Conservation (phyloP, 2,329 filamentous ascomycete species). For the Parastagonospora nodorum region DNA sequence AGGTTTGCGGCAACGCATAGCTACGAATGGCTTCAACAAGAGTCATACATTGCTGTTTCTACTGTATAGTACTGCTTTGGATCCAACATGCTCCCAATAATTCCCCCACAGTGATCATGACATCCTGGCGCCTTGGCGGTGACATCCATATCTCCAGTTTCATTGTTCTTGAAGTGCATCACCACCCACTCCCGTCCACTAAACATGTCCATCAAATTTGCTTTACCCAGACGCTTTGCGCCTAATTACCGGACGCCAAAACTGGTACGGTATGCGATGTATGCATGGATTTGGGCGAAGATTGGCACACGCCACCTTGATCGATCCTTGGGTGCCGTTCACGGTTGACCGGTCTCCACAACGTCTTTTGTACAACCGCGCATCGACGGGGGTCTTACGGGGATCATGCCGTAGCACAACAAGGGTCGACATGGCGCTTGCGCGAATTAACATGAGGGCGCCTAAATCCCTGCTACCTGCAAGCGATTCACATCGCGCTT, state of each 20-base stretch:
- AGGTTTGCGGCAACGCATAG: conserved; percentile 9
- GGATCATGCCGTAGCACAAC: conserved; percentile 17
- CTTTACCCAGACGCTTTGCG: not conserved
- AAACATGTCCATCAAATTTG: not conserved
- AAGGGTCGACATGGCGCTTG: conserved; percentile 18
- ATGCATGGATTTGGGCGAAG: not conserved
- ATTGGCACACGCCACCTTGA: conserved; percentile 11
- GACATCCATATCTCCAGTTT: not conserved
- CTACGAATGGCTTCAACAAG: not conserved
- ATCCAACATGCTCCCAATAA: no score
- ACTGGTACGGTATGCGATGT: not conserved
- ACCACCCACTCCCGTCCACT: no score
- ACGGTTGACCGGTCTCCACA: conserved; percentile 20
- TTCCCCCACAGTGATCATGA: no score
- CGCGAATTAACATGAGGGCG: conserved; percentile 23
- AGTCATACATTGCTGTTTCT: not conserved
- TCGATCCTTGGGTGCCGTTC: conserved; percentile 8
- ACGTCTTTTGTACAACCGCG: conserved; percentile 27
- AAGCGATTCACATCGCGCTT: conserved; percentile 14
- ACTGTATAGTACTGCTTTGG: not conserved
- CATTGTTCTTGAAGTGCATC: no score
- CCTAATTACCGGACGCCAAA: not conserved
- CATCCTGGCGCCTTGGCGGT: not conserved
- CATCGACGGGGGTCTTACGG: conserved; percentile 14
- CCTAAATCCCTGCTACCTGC: conserved; percentile 21